phyloP scores from a whole-genome alignment of 768 basidiomycete genomes.

The Suillus clintonianus region DNA sequence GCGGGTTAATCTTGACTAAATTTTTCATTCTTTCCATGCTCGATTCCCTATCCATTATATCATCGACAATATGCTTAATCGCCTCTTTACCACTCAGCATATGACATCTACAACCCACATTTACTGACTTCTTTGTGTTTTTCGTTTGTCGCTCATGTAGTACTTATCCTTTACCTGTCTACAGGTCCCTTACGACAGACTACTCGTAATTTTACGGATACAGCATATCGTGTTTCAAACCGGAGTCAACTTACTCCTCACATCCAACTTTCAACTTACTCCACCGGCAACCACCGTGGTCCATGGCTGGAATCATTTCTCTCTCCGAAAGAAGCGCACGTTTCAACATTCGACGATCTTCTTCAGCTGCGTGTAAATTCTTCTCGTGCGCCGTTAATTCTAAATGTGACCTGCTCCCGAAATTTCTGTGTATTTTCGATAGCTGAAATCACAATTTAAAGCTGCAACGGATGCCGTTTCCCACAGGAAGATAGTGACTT shows the following conservation, averaged over 20 bases:
- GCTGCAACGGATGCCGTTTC: background rate
- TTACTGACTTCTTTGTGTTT: constrained; percentile 2
- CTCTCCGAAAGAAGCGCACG: too few relatives aligned
- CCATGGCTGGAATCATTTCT: background rate
- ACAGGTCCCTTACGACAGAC: constrained; percentile 1
- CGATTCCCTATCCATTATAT: background rate
- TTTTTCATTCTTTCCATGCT: constrained; percentile 16
- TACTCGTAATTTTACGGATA: background rate
- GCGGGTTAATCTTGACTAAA: constrained; percentile 37
- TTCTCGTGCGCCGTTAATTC: background rate
- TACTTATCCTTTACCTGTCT: constrained; percentile 2
- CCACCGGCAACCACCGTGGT: background rate
- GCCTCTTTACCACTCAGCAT: background rate
- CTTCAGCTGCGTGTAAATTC: background rate
- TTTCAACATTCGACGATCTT: too few relatives aligned
- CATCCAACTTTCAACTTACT: background rate
- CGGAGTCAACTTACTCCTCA: background rate
- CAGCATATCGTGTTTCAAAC: background rate
- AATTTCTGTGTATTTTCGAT: too few relatives aligned
- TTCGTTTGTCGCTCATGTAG: background rate
- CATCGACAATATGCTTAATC: background rate
- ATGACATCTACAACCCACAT: background rate
- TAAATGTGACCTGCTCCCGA: too few relatives aligned
- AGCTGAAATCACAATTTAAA: too few relatives aligned
- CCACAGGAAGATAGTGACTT: background rate